Conservation (phyloP, 2,329 filamentous ascomycete genomes). For the Botrytis medusae region DNA sequence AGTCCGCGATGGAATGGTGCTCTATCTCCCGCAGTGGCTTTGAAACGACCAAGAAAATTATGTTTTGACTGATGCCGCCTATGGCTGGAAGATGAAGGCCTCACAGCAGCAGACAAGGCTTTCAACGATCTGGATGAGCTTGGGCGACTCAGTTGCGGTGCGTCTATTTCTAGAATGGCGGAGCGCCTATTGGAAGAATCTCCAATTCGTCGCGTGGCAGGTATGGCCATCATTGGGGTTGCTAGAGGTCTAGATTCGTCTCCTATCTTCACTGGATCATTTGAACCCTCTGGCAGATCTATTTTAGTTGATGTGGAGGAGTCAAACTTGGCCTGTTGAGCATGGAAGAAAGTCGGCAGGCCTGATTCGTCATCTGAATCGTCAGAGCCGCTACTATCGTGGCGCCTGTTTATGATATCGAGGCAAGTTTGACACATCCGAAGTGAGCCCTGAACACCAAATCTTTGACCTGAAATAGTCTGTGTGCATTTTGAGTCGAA, state of each 20-base stretch:
- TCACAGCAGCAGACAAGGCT: slow-evolving; percentile 60
- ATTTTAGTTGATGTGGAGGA: slow-evolving; percentile 42
- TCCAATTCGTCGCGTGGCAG: slow-evolving; percentile 62
- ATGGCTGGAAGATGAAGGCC: slow-evolving; percentile 80
- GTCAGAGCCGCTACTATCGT: slow-evolving; percentile 83
- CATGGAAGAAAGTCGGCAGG: slow-evolving; percentile 61
- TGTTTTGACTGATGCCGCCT: slow-evolving; percentile 86
- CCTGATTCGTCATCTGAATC: slow-evolving; percentile 79
- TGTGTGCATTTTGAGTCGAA: slow-evolving; percentile 96
- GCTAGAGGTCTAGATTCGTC: slow-evolving; percentile 54
- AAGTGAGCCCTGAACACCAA: slow-evolving; percentile 80
- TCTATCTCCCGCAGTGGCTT: slow-evolving; percentile 70
- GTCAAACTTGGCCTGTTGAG: slow-evolving; percentile 50
- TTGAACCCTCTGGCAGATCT: slow-evolving; percentile 43
- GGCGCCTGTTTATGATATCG: slow-evolving; percentile 83
- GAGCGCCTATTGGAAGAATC: slow-evolving; percentile 83
- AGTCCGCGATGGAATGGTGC: slow-evolving; percentile 83
- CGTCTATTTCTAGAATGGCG: slow-evolving; percentile 85
- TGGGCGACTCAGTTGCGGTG: slow-evolving; percentile 81
- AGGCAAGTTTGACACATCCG: slow-evolving; percentile 93
- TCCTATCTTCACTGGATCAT: slow-evolving; percentile 39
- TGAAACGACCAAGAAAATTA: slow-evolving; percentile 76
- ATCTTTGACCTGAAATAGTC: slow-evolving; percentile 81
- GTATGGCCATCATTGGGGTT: slow-evolving; percentile 72
- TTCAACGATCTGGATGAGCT: slow-evolving; percentile 88